Evolutionary conservation across 805 yeast species (phyloP).

Genomic region (Jamesozyma spencerorum): DNA sequence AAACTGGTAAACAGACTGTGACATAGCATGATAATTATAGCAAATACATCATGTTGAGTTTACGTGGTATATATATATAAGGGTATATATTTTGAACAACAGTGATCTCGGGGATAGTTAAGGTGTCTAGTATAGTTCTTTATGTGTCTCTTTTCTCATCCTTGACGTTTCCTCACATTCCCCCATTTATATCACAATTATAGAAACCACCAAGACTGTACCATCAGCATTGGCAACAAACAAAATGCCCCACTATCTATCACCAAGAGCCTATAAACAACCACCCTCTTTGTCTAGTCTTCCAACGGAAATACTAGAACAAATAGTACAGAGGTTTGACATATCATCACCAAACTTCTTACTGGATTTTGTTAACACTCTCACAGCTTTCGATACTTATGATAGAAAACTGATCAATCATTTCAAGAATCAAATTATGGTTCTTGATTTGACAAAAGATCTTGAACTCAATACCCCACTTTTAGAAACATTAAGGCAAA

Average conservation of each 20-base stretch:
- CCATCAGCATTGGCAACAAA: too few relatives aligned
- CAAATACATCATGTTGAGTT: too few relatives aligned
- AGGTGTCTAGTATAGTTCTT: too few relatives aligned
- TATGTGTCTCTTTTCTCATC: too few relatives aligned
- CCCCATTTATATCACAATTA: too few relatives aligned
- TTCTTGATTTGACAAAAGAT: neutral
- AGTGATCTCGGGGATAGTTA: too few relatives aligned
- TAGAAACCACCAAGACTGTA: too few relatives aligned
- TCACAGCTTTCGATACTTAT: conserved; percentile 5
- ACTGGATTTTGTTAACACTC: conserved; percentile 8
- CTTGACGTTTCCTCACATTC: too few relatives aligned
- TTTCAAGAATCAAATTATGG: neutral
- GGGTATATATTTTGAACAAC: too few relatives aligned
- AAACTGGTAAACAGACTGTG: too few relatives aligned
- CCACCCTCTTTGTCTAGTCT: conserved; percentile 1
- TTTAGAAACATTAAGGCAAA: neutral
- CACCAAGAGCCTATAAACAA: neutral
- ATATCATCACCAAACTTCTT: conserved; percentile 4
- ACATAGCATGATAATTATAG: too few relatives aligned
- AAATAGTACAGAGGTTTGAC: conserved; percentile 8
- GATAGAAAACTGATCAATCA: neutral
- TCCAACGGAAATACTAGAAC: conserved; percentile 8
- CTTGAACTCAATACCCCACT: neutral
- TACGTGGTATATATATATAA: too few relatives aligned
- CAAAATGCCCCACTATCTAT: neutral